Evolutionary conservation across 106 monocot genomes (phyloP).

Genomic region (Dioscorea zingiberensis): DNA sequence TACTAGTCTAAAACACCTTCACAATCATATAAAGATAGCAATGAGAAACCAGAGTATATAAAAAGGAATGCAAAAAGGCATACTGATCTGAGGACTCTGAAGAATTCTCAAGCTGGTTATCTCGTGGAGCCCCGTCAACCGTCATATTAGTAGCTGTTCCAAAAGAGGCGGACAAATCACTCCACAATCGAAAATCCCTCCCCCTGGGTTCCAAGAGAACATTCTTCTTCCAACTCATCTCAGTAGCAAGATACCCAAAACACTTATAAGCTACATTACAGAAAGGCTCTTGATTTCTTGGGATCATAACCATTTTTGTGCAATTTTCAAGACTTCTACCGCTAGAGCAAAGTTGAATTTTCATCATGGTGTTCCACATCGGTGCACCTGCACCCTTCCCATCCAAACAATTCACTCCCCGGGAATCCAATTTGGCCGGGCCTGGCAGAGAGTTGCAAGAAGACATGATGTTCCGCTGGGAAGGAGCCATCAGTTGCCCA

Average conservation of each 20-base stretch:
- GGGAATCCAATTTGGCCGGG: conserved; percentile 18
- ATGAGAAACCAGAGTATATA: too few relatives aligned
- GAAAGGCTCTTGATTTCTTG: conserved; percentile 27
- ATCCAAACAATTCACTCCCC: conserved; percentile 4
- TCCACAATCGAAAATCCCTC: conserved; percentile 23
- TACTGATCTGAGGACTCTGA: conserved; percentile 46
- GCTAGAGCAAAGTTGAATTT: conserved; percentile 13
- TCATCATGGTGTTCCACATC: background rate
- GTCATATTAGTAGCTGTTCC: conserved; percentile 50
- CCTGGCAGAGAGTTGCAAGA: conserved; percentile 34
- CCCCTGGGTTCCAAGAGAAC: conserved; percentile 13
- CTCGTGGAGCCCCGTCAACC: conserved; percentile 30
- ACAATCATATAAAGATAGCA: too few relatives aligned
- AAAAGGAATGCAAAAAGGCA: conserved; percentile 5
- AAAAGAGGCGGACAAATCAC: conserved; percentile 26
- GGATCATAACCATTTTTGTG: conserved; percentile 27
- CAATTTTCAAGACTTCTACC: conserved; percentile 23
- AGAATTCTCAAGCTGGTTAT: conserved; percentile 43
- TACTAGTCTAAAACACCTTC: too few relatives aligned
- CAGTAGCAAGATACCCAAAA: conserved; percentile 34
- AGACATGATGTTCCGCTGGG: conserved; percentile 34
- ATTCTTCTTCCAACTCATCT: conserved; percentile 24
- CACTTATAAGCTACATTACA: conserved; percentile 48
- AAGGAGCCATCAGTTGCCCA: conserved; percentile 1
- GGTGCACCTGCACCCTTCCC: conserved; percentile 2